phyloP scores from a whole-genome alignment of 2,329 filamentous ascomycete genomes.

The Stagonosporopsis chrysanthemi region DNA sequence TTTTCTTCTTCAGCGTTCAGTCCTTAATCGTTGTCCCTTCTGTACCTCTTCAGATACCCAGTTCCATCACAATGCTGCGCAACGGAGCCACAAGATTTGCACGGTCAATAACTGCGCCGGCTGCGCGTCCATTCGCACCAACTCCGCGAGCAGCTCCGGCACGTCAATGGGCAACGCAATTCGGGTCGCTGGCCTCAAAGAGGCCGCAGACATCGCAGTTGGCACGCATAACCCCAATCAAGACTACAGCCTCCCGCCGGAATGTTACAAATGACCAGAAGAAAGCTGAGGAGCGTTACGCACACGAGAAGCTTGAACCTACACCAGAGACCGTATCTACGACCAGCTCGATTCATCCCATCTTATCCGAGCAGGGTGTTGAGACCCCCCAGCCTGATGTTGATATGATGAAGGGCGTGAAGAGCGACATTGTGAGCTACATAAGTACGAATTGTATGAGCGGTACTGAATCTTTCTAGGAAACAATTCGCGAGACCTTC shows the following conservation, averaged over 20 bases:
- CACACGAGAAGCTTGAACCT: conserved; percentile 63
- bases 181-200: conserved; percentile 50
- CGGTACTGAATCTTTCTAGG: conserved; percentile 38
- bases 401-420: conserved; percentile 58
- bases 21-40: background rate
- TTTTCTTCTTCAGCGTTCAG: conserved; percentile 8
- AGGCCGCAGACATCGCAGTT: conserved; percentile 45
- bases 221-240: conserved; percentile 44
- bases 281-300: conserved; percentile 64
- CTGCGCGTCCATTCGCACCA: conserved; percentile 39
- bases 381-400: conserved; percentile 42
- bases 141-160: conserved; percentile 30
- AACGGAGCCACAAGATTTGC: conserved; percentile 53
- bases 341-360: conserved; percentile 59
- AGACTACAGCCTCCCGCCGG: conserved; percentile 51
- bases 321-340: conserved; percentile 68
- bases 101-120: conserved; percentile 46
- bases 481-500: conserved; percentile 59
- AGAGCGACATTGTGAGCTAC: conserved; percentile 43
- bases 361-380: conserved; percentile 49
- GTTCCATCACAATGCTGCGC: conserved; percentile 51
- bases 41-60: conserved; percentile 7
- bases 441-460: background rate
- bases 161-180: conserved; percentile 52
- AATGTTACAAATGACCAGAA: conserved; percentile 57